phyloP scores from a whole-genome alignment of 2,329 filamentous ascomycete species.

The Pseudogymnoascus sp. region DNA sequence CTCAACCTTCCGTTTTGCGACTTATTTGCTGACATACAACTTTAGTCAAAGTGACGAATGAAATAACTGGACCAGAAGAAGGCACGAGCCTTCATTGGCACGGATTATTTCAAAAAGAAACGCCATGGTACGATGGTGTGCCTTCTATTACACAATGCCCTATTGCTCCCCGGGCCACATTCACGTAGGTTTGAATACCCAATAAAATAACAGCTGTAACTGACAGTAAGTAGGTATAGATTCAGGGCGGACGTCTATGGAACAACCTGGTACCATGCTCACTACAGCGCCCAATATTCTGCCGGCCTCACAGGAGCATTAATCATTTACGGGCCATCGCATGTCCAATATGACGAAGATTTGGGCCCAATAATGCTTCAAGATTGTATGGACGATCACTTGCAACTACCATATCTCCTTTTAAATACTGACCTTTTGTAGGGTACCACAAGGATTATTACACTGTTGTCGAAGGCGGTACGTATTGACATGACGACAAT shows the following conservation, averaged over 20 bases:
- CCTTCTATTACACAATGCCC: conserved; percentile 54
- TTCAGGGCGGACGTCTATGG: conserved; percentile 35
- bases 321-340: conserved; percentile 52
- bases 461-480: conserved; percentile 37
- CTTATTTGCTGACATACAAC: neutral
- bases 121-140: conserved; percentile 37
- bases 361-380: conserved; percentile 35
- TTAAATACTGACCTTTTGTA: neutral
- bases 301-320: conserved; percentile 51
- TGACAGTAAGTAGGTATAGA: conserved; percentile 22
- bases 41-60: conserved; percentile 31
- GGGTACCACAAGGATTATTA: conserved; percentile 35
- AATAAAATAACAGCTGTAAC: neutral
- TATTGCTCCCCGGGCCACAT: conserved; percentile 39
- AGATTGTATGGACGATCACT: neutral
- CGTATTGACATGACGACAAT: conserved; percentile 27
- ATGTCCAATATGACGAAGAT: conserved; percentile 54
- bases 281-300: conserved; percentile 41
- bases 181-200: neutral
- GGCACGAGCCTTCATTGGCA: conserved; percentile 44
- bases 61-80: conserved; percentile 31
- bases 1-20: neutral
- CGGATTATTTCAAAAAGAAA: conserved; percentile 36
- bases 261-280: conserved; percentile 53
- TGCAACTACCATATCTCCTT: neutral